Base-by-base conservation (phyloP, 768 basidiomycete species). In the Russula sp. region DNA sequence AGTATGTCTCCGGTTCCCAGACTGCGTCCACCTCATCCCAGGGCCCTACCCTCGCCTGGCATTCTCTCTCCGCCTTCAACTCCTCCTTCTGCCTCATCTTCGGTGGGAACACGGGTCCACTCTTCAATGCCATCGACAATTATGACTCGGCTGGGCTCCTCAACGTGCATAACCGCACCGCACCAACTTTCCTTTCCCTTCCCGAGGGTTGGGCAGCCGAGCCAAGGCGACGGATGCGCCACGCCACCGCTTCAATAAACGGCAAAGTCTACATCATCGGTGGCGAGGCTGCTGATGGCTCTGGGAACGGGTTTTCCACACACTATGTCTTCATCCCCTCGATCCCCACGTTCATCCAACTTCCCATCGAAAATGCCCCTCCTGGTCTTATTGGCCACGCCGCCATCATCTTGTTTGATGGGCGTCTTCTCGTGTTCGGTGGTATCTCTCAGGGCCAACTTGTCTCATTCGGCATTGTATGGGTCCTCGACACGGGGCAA, bases 251-350 rank as follows among this genome's bases (percentile, higher is more conserved):
- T 8, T 78, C 81, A 11, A 65, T 70, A 6, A 73, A 75, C 7
- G 86, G 85, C 6, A 74, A 76, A 50, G 77, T 91, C 11, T 91
- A 81, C 74, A 78, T 95, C 40, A 79, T 88, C 51, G 94, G 94
- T 3, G 94, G 94, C 8, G 81, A 88, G 73, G 85, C 80, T 68
- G 84, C 84, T n/a, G 94, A 96, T 72, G 90, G 84, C 13, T 94
- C 92, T 9, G 78, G 78, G 1, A 76, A 74, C 54, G 82, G 77
- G 0, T 85, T 88, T 69, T 76, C 80, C 6, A 84, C 88, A 51
- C 81, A 87, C 59, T 91, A 84, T 68, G 71, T 80, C 22, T 92
- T 90, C 74, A 71, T 81, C 67, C 79, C 84, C 18, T 74, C 68
- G 11, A 66, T 67, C 4, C 76, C 78, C 27, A 73, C 77, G 6